Evolutionary conservation across 1,139 yeast species (phyloP).

Genomic region (Pichia sp.): DNA sequence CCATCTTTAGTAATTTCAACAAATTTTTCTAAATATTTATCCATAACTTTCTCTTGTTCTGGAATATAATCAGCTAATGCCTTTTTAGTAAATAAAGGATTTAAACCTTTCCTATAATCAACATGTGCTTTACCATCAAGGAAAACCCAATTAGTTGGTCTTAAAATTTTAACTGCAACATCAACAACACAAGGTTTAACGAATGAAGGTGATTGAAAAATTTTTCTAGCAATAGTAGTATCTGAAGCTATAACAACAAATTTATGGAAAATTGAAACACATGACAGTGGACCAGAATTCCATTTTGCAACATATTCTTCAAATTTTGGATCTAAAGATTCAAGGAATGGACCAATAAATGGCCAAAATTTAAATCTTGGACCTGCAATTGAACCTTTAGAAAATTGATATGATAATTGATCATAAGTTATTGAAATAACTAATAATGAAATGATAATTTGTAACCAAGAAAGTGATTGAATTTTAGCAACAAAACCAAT

Average conservation of each 20-base stretch:
- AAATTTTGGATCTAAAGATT: conserved; percentile 92
- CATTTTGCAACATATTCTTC: conserved; percentile 90
- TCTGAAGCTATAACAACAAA: conserved; percentile 92
- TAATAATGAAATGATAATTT: conserved; percentile 43
- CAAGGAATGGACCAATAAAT: conserved; percentile 90
- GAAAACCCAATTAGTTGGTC: conserved; percentile 97
- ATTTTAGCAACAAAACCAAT: conserved; percentile 1
- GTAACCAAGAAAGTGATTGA: conserved; percentile 36
- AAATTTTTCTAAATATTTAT: conserved; percentile 64
- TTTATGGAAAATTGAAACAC: conserved; percentile 96
- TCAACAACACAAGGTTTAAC: conserved; percentile 98
- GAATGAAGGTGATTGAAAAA: conserved; percentile 73
- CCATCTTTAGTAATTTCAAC: conserved; percentile 46
- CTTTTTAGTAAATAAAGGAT: conserved; percentile 77
- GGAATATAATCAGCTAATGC: conserved; percentile 84
- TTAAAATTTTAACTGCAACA: conserved; percentile 83
- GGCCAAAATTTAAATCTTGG: conserved; percentile 87
- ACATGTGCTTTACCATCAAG: conserved; percentile 91
- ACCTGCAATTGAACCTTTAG: conserved; percentile 86
- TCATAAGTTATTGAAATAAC: conserved; percentile 59
- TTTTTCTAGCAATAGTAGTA: conserved; percentile 85
- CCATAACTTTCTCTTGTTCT: conserved; percentile 75
- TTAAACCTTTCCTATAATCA: conserved; percentile 85
- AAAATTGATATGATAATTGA: conserved; percentile 67
- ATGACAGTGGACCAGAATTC: conserved; percentile 88